A percentile compares a stretch with the other conserved stretches of the same genome.
These are phyloP conservation scores for Suhomyces atakaporum DNA, from an alignment of 1,139 yeast genomes.

Conservation along the genomic window DNA sequence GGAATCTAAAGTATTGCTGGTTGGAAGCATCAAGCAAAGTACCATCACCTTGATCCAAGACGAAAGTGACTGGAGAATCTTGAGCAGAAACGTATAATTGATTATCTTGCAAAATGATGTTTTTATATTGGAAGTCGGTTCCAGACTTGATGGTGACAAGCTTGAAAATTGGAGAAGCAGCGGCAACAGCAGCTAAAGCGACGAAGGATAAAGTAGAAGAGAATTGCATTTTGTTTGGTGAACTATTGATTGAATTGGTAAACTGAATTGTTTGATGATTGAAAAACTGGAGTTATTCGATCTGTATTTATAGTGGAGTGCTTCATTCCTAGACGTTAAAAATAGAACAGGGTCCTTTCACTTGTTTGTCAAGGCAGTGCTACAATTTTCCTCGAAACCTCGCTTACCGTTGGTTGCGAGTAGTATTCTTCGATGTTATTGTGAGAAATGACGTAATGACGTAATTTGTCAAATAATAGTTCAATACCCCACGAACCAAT, in stretches of 20 bases:
- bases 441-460: conserved; percentile 1
- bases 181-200: conserved; percentile 22
- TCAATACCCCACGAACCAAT: conserved; percentile 1
- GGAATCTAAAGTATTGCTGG: conserved; percentile 2
- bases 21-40: conserved; percentile 4
- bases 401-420: not conserved
- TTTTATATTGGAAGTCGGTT: conserved; percentile 5
- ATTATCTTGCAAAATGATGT: conserved; percentile 1
- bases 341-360: not conserved
- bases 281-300: not conserved
- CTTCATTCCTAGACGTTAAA: not conserved
- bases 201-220: conserved; percentile 19
- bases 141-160: conserved; percentile 10
- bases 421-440: not conserved
- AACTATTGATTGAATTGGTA: too few species aligned
- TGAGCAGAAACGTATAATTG: conserved; percentile 1
- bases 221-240: conserved; percentile 10
- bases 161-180: conserved; percentile 22
- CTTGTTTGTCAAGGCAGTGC: too few species aligned
- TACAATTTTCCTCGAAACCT: too few species aligned
- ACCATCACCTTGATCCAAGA: conserved; percentile 5
- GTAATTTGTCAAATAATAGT: not conserved
- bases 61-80: conserved; percentile 2
- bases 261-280: conserved; percentile 1
- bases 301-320: not conserved